These are phyloP conservation scores for Alternaria incomplexa DNA, from an alignment of 2,329 filamentous ascomycete genomes.

Conservation along the genomic window DNA sequence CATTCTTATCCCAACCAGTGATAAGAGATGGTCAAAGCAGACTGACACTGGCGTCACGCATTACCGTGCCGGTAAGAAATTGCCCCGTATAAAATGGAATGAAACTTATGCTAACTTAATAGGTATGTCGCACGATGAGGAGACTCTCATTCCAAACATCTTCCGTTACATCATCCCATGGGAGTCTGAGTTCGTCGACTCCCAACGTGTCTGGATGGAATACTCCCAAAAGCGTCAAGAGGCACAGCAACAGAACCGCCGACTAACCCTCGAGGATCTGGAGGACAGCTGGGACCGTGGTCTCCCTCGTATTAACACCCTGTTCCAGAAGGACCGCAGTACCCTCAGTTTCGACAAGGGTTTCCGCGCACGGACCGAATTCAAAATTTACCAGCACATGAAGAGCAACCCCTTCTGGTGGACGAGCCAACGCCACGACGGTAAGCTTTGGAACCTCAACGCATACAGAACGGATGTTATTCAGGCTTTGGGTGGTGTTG, in stretches of 20 bases:
- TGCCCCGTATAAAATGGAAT: neutral
- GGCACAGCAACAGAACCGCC: slow-evolving; percentile 94
- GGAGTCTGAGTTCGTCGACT: slow-evolving; percentile 99
- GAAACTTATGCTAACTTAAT: neutral
- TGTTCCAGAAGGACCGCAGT: slow-evolving; percentile 98
- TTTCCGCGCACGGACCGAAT: slow-evolving; percentile 92
- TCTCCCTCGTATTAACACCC: slow-evolving; percentile 94
- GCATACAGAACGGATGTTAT: slow-evolving; percentile 97
- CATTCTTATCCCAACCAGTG: slow-evolving; percentile 94
- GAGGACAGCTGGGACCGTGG: slow-evolving; percentile 99
- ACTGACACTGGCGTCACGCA: slow-evolving; percentile 97
- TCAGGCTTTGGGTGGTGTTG: slow-evolving; percentile 92
- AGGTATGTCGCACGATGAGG: slow-evolving; percentile 92
- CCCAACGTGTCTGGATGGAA: slow-evolving; percentile 98
- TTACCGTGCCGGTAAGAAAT: slow-evolving; percentile 74
- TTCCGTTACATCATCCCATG: slow-evolving; percentile 99
- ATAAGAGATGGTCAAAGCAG: slow-evolving; percentile 98
- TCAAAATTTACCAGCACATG: slow-evolving; percentile 99
- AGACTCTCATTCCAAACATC: slow-evolving; percentile 97
- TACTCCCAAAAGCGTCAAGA: slow-evolving; percentile 98
- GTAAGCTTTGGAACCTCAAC: slow-evolving; percentile 96
- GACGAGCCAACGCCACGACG: slow-evolving; percentile 96
- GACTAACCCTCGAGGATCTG: slow-evolving; percentile 91
- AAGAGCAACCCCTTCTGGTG: slow-evolving; percentile 99
- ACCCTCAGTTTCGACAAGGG: slow-evolving; percentile 98